A percentile compares a stretch with the other conserved stretches of the same genome.
phyloP scores from a whole-genome alignment of 2,329 filamentous ascomycete genomes.

The Dothiorella sarmentorum region DNA sequence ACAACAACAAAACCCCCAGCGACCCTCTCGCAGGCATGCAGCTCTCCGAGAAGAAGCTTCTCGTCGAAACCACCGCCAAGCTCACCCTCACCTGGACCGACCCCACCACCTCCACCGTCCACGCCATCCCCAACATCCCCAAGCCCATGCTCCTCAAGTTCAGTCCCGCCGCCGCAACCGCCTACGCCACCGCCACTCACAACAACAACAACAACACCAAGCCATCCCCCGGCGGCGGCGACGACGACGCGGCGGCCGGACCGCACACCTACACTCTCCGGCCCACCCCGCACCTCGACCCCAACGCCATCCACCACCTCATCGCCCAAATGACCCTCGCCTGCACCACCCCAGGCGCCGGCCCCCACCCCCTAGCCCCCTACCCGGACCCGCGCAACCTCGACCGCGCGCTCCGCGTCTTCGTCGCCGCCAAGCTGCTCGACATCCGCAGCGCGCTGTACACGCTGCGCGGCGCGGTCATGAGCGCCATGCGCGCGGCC shows the following conservation, averaged over 20 bases:
- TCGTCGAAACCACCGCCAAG: background rate
- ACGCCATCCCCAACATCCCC: background rate
- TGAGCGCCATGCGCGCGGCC: conserved; percentile 31
- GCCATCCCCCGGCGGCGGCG: background rate
- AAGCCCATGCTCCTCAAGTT: background rate
- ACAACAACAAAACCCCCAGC: no score
- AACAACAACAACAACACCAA: background rate
- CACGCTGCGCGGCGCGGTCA: background rate
- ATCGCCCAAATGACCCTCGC: conserved; percentile 38
- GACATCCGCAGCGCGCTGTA: conserved; percentile 30
- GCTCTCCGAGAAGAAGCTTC: background rate
- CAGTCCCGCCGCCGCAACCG: background rate
- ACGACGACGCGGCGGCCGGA: background rate
- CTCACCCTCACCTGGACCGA: background rate
- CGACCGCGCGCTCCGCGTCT: conserved; percentile 30
- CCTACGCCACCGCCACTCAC: background rate
- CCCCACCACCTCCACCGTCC: background rate
- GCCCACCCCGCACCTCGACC: background rate
- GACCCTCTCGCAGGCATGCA: background rate
- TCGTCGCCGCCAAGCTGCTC: conserved; percentile 33
- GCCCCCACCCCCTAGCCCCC: conserved; percentile 23
- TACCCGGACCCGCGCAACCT: conserved; percentile 23
- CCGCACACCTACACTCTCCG: background rate
- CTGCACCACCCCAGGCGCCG: conserved; percentile 32
- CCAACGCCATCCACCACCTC: conserved; percentile 21